phyloP scores from a whole-genome alignment of 495 filamentous ascomycete genomes.

The Entonaema liquescens region DNA sequence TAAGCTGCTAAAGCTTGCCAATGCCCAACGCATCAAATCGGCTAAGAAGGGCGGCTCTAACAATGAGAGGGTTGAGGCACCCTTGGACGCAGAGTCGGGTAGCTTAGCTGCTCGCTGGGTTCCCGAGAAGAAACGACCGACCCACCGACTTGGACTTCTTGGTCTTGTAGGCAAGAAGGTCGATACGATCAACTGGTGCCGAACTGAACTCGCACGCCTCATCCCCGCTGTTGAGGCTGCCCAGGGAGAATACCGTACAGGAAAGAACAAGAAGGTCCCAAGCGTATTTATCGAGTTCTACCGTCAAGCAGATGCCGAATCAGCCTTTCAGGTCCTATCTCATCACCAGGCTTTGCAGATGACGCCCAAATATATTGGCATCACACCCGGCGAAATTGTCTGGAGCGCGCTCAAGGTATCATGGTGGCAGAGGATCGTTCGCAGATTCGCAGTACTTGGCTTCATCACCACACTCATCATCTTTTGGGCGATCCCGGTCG shows the following conservation, averaged over 20 bases:
- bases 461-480: slow-evolving; percentile 83
- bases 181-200: slow-evolving; percentile 93
- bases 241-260: slow-evolving; percentile 76
- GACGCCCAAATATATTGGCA: slow-evolving; percentile 87
- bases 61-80: slow-evolving; percentile 59
- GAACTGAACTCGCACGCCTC: slow-evolving; percentile 79
- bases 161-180: slow-evolving; percentile 89
- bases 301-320: slow-evolving; percentile 81
- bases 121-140: slow-evolving; percentile 80
- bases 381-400: slow-evolving; percentile 86
- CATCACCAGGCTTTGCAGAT: slow-evolving; percentile 93
- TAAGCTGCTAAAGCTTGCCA: slow-evolving; percentile 83
- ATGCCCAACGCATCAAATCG: slow-evolving; percentile 77
- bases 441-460: slow-evolving; percentile 70
- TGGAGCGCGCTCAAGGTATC: slow-evolving; percentile 87
- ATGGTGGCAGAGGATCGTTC: slow-evolving; percentile 86
- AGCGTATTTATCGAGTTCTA: slow-evolving; percentile 92
- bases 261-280: slow-evolving; percentile 71
- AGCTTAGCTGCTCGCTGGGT: slow-evolving; percentile 83
- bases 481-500: slow-evolving; percentile 96
- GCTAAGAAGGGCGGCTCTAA: slow-evolving; percentile 75
- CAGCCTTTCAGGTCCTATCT: slow-evolving; percentile 83
- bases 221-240: slow-evolving; percentile 80
- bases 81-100: slow-evolving; percentile 70
- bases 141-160: slow-evolving; percentile 79